Evolutionary conservation across 148 eudicot genomes (phyloP).

Genomic region (Chenopodium album): DNA sequence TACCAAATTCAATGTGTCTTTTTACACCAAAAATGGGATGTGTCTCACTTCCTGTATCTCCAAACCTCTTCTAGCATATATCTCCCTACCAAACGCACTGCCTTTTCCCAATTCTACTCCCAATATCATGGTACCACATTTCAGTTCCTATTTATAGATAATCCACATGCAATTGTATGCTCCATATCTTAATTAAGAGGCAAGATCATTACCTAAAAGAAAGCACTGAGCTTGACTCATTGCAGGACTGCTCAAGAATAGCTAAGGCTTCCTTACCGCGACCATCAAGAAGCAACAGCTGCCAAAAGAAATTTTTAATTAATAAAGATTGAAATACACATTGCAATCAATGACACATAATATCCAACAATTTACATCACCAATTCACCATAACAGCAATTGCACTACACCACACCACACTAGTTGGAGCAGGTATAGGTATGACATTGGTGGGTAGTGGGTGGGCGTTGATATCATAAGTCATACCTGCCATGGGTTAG

Average conservation of each 20-base stretch:
- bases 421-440: too few relatives aligned
- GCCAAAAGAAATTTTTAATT: neutral
- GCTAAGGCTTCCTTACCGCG: slow-evolving; percentile 58
- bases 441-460: too few relatives aligned
- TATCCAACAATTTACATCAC: neutral
- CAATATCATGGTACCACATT: neutral
- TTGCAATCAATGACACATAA: neutral
- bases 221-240: slow-evolving; percentile 37
- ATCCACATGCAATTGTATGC: neutral
- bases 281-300: slow-evolving; percentile 72
- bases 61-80: neutral
- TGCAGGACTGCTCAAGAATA: slow-evolving; percentile 49
- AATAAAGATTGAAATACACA: neutral
- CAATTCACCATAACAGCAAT: neutral
- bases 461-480: too few relatives aligned
- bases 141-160: neutral
- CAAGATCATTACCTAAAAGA: slow-evolving; percentile 50
- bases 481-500: too few relatives aligned
- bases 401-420: neutral
- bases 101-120: neutral
- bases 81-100: neutral
- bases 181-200: neutral
- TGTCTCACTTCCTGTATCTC: too few relatives aligned
- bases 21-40: too few relatives aligned
- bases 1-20: too few relatives aligned